Conservation (phyloP, 495 filamentous ascomycete genomes). For the Patellaria atrata region DNA sequence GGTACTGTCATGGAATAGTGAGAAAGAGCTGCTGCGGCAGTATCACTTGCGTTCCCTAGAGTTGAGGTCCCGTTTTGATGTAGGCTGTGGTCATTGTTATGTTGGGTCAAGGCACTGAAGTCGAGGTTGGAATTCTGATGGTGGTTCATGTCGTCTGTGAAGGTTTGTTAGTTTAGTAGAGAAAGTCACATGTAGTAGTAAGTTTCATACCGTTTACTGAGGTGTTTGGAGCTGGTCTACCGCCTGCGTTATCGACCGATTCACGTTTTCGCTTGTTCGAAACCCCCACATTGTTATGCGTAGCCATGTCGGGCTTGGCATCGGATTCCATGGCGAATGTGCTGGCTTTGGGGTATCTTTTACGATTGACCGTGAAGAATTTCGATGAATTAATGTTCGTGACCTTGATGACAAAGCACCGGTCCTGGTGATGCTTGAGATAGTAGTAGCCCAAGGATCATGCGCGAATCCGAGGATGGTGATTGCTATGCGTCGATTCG, state of each 20-base stretch:
- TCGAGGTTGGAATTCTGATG: conserved; percentile 7
- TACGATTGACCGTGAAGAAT: no score
- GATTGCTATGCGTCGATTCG: no score
- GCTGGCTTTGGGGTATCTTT: no score
- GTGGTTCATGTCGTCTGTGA: conserved; percentile 22
- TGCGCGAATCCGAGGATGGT: no score
- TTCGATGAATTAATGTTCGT: no score
- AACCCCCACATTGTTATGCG: conserved; percentile 7
- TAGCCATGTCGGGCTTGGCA: conserved; percentile 11
- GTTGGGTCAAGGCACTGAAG: conserved; percentile 14
- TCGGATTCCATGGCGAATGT: no score
- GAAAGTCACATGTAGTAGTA: conserved; percentile 17
- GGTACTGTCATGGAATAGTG: conserved; percentile 57
- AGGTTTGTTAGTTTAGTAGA: conserved; percentile 18
- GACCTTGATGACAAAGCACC: no score
- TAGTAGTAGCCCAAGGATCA: no score
- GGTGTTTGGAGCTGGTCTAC: conserved; percentile 5
- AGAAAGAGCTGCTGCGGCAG: conserved; percentile 54
- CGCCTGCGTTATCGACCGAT: conserved; percentile 21
- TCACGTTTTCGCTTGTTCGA: conserved; percentile 29
- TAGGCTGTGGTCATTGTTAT: conserved; percentile 7
- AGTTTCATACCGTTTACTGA: no score
- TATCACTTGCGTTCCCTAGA: conserved; percentile 31
- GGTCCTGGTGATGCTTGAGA: no score
- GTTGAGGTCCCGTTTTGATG: conserved; percentile 21